phyloP scores from a whole-genome alignment of 1,139 yeast species.

The Yamadazyma triangularis region DNA sequence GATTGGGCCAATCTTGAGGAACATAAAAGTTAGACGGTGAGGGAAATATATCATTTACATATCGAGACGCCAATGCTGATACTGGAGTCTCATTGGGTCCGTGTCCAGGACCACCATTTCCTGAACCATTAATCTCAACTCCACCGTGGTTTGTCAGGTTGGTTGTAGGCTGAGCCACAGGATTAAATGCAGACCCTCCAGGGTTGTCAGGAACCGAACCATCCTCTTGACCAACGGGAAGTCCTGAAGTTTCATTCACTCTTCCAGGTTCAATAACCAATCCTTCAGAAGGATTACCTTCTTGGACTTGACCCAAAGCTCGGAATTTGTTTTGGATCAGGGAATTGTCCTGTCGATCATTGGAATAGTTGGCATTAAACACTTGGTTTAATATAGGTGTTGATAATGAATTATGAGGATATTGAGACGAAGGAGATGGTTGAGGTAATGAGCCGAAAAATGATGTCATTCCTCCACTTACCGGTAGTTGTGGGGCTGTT shows the following conservation, averaged over 20 bases:
- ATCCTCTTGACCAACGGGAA: too few relatives aligned
- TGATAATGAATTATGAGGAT: conserved; percentile 18
- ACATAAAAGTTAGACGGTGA: conserved; percentile 50
- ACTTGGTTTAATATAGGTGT: conserved; percentile 38
- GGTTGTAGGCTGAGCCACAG: neutral
- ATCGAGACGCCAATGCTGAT: conserved; percentile 47
- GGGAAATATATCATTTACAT: conserved; percentile 52
- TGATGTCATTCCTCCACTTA: conserved; percentile 15
- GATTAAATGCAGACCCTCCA: conserved; percentile 1
- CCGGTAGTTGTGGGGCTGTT: conserved; percentile 36
- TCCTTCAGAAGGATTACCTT: too few relatives aligned
- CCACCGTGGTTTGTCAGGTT: too few relatives aligned
- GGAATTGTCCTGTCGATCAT: neutral
- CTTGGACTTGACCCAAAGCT: neutral
- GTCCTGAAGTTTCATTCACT: too few relatives aligned
- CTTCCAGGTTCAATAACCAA: too few relatives aligned
- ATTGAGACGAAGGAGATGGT: conserved; percentile 24
- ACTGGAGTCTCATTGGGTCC: conserved; percentile 43
- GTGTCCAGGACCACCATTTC: too few relatives aligned
- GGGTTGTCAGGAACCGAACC: neutral
- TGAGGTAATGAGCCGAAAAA: conserved; percentile 28
- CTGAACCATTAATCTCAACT: too few relatives aligned
- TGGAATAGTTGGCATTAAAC: conserved; percentile 1
- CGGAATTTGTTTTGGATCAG: neutral
- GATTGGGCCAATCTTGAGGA: conserved; percentile 42